phyloP scores from a whole-genome alignment of 2,329 filamentous ascomycete genomes.

The Cercospora sp. region DNA sequence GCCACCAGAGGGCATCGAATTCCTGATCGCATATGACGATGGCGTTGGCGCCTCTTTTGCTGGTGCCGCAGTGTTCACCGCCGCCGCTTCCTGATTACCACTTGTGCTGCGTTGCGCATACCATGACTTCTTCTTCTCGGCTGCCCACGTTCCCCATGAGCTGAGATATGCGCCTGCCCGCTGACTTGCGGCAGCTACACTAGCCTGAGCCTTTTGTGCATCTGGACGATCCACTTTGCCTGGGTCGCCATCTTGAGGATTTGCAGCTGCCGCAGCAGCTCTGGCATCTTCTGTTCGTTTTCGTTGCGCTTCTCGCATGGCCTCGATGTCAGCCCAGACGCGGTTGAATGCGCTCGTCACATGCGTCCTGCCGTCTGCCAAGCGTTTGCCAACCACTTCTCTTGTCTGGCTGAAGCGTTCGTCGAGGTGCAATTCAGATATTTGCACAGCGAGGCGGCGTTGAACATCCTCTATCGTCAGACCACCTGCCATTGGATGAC shows the following conservation, averaged over 20 bases:
- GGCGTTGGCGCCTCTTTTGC: neutral
- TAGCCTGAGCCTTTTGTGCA: constrained; percentile 56
- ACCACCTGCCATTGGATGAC: constrained; percentile 89
- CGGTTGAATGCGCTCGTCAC: constrained; percentile 84
- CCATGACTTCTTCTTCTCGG: constrained; percentile 66
- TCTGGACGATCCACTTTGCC: constrained; percentile 45
- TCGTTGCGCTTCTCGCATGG: constrained; percentile 71
- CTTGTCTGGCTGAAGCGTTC: constrained; percentile 80
- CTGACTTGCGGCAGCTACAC: constrained; percentile 55
- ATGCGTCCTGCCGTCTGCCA: constrained; percentile 86
- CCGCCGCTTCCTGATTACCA: neutral
- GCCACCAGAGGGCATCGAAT: constrained; percentile 9
- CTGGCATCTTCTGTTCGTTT: constrained; percentile 60
- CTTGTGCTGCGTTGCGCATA: constrained; percentile 12
- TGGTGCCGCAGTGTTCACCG: neutral
- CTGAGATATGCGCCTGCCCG: constrained; percentile 63
- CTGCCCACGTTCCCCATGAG: constrained; percentile 65
- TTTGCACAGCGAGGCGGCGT: constrained; percentile 82
- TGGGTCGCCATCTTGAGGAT: constrained; percentile 20
- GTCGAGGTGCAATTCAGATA: constrained; percentile 90
- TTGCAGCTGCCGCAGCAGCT: constrained; percentile 37
- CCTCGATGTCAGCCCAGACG: constrained; percentile 87
- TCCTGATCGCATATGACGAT: constrained; percentile 13
- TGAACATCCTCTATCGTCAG: constrained; percentile 94
- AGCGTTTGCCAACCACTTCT: constrained; percentile 82